Base-by-base conservation (phyloP, 805 yeast species). In the Candida cerambycidarum region DNA sequence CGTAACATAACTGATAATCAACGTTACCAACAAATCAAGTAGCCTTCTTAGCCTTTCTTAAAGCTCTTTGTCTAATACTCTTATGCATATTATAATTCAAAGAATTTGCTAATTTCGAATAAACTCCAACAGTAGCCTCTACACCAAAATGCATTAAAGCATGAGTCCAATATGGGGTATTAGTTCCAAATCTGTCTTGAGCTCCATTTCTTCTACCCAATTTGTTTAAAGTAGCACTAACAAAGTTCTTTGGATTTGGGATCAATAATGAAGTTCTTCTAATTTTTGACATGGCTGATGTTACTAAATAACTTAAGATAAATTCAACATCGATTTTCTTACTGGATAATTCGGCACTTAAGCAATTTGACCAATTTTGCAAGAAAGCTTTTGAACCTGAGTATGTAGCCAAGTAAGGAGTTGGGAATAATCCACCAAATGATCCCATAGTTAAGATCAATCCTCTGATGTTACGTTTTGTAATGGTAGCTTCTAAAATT, bases 321-420 rank as follows among this genome's bases (percentile, higher is more conserved):
- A 89, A 69, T 65, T 92, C 89, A 44, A 89, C 97, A 58, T 93
- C 99, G 50, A 93, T 76, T 16, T 82, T 79, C 41, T 76, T 62
- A 0, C 78, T 63, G 41, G 73, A 69, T 56, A 93, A 74, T 65
- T 93, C 99, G 27, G 90, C 89, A 13, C 96, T 85, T 52, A 93
- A 73, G 1, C 97, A 89, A 39, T 78, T 70, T 38, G 93, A 86
- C 98, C 99, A 93, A 45, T 82, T 79, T 69, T 93, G 97, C 60
- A 93, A 75, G 64, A 93, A 93, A 5, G 96, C 89, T 71, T 93
- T 93, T 36, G 97, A 89, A 17, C 99, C 99, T 14, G 97, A 85
- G 70, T 93, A 93, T 9, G 90, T 85, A 14, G 98, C 96, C 54
- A 93, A 76, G 53, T 81, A 75, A 16, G 99, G 98, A 10, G 96